Base-by-base conservation (phyloP, 768 basidiomycete genomes). In the Amanita rubescens region DNA sequence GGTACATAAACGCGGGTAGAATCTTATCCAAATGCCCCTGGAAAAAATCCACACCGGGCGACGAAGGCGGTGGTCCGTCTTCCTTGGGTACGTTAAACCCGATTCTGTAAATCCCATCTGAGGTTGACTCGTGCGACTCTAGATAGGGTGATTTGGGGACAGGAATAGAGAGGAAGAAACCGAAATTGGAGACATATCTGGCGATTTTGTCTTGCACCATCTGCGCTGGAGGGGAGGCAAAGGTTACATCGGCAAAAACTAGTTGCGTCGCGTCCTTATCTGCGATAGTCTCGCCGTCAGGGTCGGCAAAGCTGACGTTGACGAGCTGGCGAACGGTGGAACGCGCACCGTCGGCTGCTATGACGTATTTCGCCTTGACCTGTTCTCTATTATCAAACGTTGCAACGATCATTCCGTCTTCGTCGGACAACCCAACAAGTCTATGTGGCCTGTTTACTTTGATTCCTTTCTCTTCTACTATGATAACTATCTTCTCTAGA, bases 301-400 rank as follows among this genome's bases (percentile, higher is more conserved):
- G 80, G 57, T 81, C 75, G 1, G 59, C 56, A 61, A 78, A 80
- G 14, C 63, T 62, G 43, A 81, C 70, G 0, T 72, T 71, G 1
- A 69, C 62, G 39, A 67, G 53, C 17, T 66, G 59, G 42, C 79
- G 77, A 22, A 80, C 79, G 32, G 61, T 58, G 0, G 78, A 81
- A 53, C 61, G 69, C 2, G 76, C 64, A 3, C 80, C 79, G 58
- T 82, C 79, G 5, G 79, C 77, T 20, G 75, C 79, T 30, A 80
- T 59, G 5, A 80, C 72, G 60, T 77, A 79, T 27, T 68, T 70
- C 11, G 78, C 63, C 3, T 62, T 68, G 33, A 80, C 68, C 11
- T 65, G 59, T 33, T 68, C 68, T 4, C 79, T 78, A 43, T 71
- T 68, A 27, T 79, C 75, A 56, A 81, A 78, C 0, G 27, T 30